Conservation (phyloP, 345 rosid species). For the Microcos paniculata region DNA sequence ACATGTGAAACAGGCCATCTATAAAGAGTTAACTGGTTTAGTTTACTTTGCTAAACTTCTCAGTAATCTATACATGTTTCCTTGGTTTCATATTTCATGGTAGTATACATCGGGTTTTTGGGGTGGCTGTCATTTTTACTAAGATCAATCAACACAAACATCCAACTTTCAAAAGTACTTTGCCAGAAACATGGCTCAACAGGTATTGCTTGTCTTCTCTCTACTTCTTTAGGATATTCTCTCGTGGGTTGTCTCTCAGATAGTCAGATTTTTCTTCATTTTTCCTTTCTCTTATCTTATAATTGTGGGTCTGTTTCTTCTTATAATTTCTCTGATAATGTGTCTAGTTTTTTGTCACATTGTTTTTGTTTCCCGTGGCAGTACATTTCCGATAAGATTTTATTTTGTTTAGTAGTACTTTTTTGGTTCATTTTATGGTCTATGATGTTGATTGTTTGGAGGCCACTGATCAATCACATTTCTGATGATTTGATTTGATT, state of each 20-base stretch:
- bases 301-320: constrained; percentile 18
- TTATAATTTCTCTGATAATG: constrained; percentile 14
- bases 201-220: constrained; percentile 15
- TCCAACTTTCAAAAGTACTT: not conserved
- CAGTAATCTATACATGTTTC: constrained; percentile 7
- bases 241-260: constrained; percentile 27
- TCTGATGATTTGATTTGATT: constrained; percentile 20
- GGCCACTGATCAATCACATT: not conserved
- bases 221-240: not conserved
- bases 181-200: constrained; percentile 18
- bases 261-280: not conserved
- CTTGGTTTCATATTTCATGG: not conserved
- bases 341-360: constrained; percentile 12
- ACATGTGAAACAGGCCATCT: not conserved
- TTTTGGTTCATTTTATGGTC: constrained; percentile 12
- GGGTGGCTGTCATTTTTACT: constrained; percentile 15
- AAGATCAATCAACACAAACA: constrained; percentile 22
- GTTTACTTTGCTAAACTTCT: not conserved
- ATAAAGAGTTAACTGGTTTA: not conserved
- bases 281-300: not conserved
- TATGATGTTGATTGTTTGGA: constrained; percentile 5
- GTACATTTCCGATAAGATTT: not conserved
- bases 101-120: not conserved
- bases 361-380: not conserved
- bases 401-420: not conserved